Base-by-base conservation (phyloP, 345 rosid species). In the Brassica carinata region DNA sequence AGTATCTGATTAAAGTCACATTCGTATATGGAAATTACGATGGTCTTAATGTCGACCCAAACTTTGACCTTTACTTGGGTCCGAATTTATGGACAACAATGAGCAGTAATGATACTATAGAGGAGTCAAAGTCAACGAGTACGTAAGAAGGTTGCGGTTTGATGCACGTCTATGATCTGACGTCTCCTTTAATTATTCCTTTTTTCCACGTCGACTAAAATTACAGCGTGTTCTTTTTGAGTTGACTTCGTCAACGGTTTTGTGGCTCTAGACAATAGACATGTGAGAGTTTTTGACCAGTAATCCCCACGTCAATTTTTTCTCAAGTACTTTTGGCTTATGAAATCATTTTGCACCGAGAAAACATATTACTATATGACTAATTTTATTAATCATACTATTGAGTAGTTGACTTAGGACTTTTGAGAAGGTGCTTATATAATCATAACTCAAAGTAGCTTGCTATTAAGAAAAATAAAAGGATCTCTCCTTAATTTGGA, bases 1-100 rank as follows among this genome's bases (percentile, higher is more conserved):
- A 53, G 14, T 80, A 80, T 64, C 1, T 80, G 34, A 80, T 80
- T 13, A 80, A 5, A 34, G 83, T 66, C 11, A 45, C 40, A 5
- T 80, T 80, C 72, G 64, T 80, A 69, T 75, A 80, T 26, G 83
- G 83, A 55, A 75, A 80, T 3, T 80, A 80, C 34, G 83, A 79
- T 67, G 64, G 70, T 74, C 74, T 36, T 58, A 33, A 43, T 8
- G 13, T 58, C 4, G n/a, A 14, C 0, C 83, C 83, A 4, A 61
- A 67, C 6, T 79, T 79, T 14, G 83, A 79, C 72, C 55, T 79
- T 15, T 74, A 79, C 69, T 29, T 79, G 0, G 83, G 83, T 79
- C 75, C 79, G 0, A 79, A 79, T 38, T 0, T 68, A 0, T 79
- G 83, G 83, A 61, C 83, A 18, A 73, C 83, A 6, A 40, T 79